Evolutionary conservation across 257 asterid genomes (phyloP), one percentile per base, ranked within the genome.

Genomic region (Petunia secreta): DNA sequence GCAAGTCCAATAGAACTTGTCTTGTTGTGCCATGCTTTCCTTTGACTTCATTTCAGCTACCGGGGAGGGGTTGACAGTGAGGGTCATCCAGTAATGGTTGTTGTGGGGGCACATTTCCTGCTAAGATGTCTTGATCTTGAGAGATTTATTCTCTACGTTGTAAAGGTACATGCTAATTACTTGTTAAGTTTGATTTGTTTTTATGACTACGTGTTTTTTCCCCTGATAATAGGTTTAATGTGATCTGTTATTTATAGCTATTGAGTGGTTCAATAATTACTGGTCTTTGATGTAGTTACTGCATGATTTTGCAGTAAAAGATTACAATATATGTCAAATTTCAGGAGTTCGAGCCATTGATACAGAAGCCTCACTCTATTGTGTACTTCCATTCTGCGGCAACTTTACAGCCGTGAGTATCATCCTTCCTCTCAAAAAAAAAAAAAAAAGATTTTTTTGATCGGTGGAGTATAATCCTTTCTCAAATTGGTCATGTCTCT

Each of bases 301-400:
- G 52, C 74, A 65, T 6, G 9, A 65, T 8, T 65, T 39, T 65
- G 41, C 74, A 39, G 36, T 39, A 65, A 39, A 65, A 65, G 73
- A 40, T 40, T 14, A 39, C 74, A 75, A 34, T 75, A 39, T 16
- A 9, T 44, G 57, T 88, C 64, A 62, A 64, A 66, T 80, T 86
- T 83, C 94, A 96, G 98, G 99, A 96, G 90, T 96, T 96, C 63
- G 99, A 96, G 84, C 97, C 99, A 80, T 85, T 96, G 89, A 91
- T 96, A 74, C 98, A 94, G 90, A 96, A 94, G 92, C 98, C 99
- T 75, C 94, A 91, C 80, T 48, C 95, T 6, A 88, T 94, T 85
- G 99, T 92, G 79, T 96, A 96, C 88, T 85, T 96, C 88, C 99
- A 96, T 83, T 96, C 99, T 4, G 97, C 97, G 0, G 98, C 99